These are phyloP conservation scores for Rhamnella rubrinervis DNA, from an alignment of 331 rosid species.

Conservation along the genomic window DNA sequence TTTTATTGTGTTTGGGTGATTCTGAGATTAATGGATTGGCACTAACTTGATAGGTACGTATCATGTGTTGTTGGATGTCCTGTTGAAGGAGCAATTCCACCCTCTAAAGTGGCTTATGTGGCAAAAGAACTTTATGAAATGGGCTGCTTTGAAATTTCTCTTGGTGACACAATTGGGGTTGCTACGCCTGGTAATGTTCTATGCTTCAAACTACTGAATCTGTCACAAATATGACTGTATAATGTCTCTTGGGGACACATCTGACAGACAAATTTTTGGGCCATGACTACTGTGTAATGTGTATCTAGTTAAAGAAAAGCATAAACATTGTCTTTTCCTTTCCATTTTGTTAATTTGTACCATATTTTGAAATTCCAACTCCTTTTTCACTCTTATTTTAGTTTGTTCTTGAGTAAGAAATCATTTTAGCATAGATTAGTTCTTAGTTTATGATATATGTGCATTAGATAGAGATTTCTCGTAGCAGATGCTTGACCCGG, in stretches of 20 bases:
- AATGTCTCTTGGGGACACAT: not conserved
- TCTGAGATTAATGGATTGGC: constrained; percentile 18
- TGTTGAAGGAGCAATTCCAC: constrained; percentile 71
- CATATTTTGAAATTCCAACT: too few relatives aligned
- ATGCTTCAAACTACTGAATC: not conserved
- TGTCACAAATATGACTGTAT: not conserved
- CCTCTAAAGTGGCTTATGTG: constrained; percentile 77
- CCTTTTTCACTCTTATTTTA: too few relatives aligned
- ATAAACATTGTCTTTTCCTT: too few relatives aligned
- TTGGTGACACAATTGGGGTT: constrained; percentile 88
- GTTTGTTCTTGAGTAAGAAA: too few relatives aligned
- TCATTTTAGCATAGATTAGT: too few relatives aligned
- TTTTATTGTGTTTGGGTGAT: constrained; percentile 9
- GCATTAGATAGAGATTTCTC: too few relatives aligned
- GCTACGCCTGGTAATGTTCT: constrained; percentile 72
- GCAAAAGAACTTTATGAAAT: constrained; percentile 79
- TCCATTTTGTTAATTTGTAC: too few relatives aligned
- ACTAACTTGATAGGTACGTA: constrained; percentile 61
- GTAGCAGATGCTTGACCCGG: too few relatives aligned
- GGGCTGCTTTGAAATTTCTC: constrained; percentile 96
- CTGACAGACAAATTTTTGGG: too few relatives aligned
- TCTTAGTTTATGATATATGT: too few relatives aligned
- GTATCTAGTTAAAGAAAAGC: too few relatives aligned
- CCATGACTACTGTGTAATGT: not conserved
- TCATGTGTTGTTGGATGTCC: constrained; percentile 93